phyloP scores from a whole-genome alignment of 805 yeast genomes.

The Cyberlindnera maclurae region DNA sequence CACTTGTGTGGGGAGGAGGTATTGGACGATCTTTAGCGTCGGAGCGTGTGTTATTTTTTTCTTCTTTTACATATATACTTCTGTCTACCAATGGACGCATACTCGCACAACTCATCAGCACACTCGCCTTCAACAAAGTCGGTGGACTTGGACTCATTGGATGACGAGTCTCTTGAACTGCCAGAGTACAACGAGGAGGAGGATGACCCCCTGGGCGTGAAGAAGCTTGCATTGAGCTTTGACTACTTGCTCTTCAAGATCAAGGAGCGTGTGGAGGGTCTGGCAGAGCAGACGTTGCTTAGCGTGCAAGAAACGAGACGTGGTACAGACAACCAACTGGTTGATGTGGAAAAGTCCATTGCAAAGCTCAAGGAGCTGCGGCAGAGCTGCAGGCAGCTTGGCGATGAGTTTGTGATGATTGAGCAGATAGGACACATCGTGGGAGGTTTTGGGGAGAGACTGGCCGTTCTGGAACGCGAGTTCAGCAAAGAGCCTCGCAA shows the following conservation, averaged over 20 bases:
- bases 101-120: background rate
- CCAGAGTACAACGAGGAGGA: constrained; percentile 16
- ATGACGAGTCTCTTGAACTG: background rate
- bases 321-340: constrained; percentile 15
- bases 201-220: constrained; percentile 57
- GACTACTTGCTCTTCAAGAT: constrained; percentile 62
- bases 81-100: background rate
- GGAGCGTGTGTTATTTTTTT: too few relatives aligned
- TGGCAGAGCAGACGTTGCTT: constrained; percentile 37
- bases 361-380: constrained; percentile 33
- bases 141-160: constrained; percentile 1
- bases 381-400: constrained; percentile 41
- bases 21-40: too few relatives aligned
- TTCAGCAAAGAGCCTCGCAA: too few relatives aligned
- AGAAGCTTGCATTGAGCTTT: constrained; percentile 50
- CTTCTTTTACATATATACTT: too few relatives aligned
- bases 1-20: too few relatives aligned
- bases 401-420: constrained; percentile 41
- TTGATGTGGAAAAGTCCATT: constrained; percentile 35
- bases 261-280: constrained; percentile 42
- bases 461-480: constrained; percentile 27
- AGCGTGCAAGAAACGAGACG: constrained; percentile 21
- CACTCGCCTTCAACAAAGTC: constrained; percentile 1
- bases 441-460: constrained; percentile 33
- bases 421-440: constrained; percentile 39